A percentile compares a stretch with the other conserved stretches of the same genome.
Conservation (phyloP, 2,329 filamentous ascomycete genomes). For the Cladobotryum mycophilum region DNA sequence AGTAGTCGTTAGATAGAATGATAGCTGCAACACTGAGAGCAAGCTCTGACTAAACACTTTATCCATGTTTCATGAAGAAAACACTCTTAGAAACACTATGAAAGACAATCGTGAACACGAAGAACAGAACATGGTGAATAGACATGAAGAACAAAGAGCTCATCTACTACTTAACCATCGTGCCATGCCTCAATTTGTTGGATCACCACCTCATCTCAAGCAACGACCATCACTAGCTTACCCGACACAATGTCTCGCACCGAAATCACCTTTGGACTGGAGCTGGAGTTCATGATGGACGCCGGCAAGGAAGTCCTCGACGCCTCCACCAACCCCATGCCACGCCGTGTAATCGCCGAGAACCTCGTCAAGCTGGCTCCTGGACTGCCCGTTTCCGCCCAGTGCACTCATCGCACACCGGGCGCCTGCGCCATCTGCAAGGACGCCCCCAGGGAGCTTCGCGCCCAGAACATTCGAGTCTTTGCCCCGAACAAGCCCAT, state of each 20-base stretch:
- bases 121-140: no score
- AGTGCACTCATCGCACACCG: neutral
- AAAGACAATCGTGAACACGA: no score
- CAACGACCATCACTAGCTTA: neutral
- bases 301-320: neutral
- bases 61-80: no score
- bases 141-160: no score
- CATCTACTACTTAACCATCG: no score
- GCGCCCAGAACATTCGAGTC: neutral
- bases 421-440: neutral
- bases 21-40: no score
- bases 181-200: no score
- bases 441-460: neutral
- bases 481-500: neutral
- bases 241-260: neutral
- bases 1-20: no score
- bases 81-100: no score
- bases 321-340: neutral
- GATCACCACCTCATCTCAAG: no score
- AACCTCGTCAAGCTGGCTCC: neutral
- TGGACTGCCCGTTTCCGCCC: neutral
- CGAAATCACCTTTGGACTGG: conserved; percentile 18
- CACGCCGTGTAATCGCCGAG: neutral
- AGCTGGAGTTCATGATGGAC: conserved; percentile 18
- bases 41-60: no score